These are phyloP conservation scores for Daldinia vernicosa DNA, from an alignment of 495 filamentous ascomycete species.

Conservation along the genomic window DNA sequence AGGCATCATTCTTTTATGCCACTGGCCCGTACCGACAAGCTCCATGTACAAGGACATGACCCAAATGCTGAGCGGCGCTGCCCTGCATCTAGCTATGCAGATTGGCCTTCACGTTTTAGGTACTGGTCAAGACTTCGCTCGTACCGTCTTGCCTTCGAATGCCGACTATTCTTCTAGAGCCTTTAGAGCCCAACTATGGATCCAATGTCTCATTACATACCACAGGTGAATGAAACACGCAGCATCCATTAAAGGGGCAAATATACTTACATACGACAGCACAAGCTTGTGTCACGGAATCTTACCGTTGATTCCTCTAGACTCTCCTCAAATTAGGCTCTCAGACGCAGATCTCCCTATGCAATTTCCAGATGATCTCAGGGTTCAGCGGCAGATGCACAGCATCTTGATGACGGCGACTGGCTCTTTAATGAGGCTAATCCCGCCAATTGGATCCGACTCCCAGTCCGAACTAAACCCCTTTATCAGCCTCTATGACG, in stretches of 20 bases:
- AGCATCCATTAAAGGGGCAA: neutral
- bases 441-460: neutral
- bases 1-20: neutral
- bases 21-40: neutral
- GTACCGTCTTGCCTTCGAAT: neutral
- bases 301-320: neutral
- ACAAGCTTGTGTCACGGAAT: neutral
- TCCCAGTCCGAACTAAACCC: neutral
- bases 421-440: neutral
- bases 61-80: neutral
- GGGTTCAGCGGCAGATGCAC: neutral
- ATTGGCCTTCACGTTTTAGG: neutral
- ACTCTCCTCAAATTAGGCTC: neutral
- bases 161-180: neutral
- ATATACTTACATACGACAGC: neutral
- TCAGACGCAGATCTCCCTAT: neutral
- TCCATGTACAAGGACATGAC: neutral
- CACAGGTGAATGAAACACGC: neutral
- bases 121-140: constrained; percentile 1
- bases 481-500: neutral
- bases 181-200: neutral
- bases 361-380: neutral
- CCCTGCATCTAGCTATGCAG: neutral
- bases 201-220: neutral
- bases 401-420: neutral